These are phyloP conservation scores for Xylariaceae sp. DNA, from an alignment of 2,329 filamentous ascomycete genomes.

Conservation along the genomic window DNA sequence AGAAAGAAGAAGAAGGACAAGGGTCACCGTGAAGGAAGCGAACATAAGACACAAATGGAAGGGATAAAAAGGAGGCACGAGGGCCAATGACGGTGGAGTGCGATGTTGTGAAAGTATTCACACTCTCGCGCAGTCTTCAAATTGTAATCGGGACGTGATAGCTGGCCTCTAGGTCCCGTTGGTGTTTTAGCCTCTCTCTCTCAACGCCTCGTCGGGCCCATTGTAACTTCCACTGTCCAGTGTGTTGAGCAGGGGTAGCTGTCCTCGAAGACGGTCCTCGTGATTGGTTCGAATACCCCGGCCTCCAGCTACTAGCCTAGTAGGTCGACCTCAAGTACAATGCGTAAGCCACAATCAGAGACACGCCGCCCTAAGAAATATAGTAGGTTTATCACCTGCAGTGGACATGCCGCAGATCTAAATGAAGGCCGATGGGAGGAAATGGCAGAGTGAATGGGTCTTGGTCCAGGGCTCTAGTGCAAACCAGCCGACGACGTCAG, in stretches of 20 bases:
- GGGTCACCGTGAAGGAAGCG: constrained; percentile 15
- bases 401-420: no score
- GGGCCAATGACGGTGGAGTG: constrained; percentile 3
- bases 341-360: background rate
- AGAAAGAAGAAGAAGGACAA: constrained; percentile 10
- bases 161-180: constrained; percentile 33
- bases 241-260: constrained; percentile 2
- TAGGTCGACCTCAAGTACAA: background rate
- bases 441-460: no score
- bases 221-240: constrained; percentile 14
- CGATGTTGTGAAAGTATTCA: constrained; percentile 15
- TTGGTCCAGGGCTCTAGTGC: no score
- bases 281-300: no score
- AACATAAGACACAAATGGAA: constrained; percentile 17
- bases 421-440: no score
- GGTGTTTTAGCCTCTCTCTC: constrained; percentile 13
- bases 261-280: no score
- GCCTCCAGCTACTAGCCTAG: background rate
- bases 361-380: no score
- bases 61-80: constrained; percentile 11
- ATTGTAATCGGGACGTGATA: constrained; percentile 17
- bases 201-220: constrained; percentile 18
- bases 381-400: no score
- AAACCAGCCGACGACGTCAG: no score
- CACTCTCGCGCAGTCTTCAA: constrained; percentile 4